phyloP scores from a whole-genome alignment of 495 filamentous ascomycete species.

The Aspergillus sparsus region DNA sequence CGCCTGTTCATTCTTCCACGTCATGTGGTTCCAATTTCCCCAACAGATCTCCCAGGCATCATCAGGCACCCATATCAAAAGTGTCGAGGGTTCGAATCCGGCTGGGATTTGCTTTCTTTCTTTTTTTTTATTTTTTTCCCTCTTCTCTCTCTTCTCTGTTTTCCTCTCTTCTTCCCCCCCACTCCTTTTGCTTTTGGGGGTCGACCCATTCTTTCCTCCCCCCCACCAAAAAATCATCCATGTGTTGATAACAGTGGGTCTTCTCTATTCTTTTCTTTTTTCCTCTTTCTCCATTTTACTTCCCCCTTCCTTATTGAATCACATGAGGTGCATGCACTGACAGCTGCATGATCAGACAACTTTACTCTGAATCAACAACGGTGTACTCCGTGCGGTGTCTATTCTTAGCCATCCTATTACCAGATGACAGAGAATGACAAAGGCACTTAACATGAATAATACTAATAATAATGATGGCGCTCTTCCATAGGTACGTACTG shows the following conservation, averaged over 20 bases:
- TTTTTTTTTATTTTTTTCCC: not conserved
- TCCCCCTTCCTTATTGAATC: not conserved
- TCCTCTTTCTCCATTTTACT: not conserved
- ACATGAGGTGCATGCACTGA: slow-evolving; percentile 8
- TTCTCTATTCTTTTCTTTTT: not conserved
- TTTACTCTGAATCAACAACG: not conserved
- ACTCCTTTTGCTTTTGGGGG: no score
- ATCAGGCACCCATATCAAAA: slow-evolving; percentile 8
- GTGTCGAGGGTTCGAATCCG: slow-evolving; percentile 12
- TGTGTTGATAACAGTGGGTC: no score
- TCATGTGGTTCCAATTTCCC: not conserved
- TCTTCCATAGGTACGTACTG: not conserved
- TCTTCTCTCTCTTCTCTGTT: not conserved
- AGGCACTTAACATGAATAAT: not conserved
- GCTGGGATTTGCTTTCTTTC: not conserved
- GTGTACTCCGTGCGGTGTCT: not conserved
- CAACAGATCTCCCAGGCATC: slow-evolving; percentile 4
- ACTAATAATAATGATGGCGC: not conserved
- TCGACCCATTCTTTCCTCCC: no score
- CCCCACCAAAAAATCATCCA: no score
- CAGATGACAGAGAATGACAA: slow-evolving; percentile 1
- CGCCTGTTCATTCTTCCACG: not conserved
- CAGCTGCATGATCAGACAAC: not conserved
- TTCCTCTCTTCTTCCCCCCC: not conserved
- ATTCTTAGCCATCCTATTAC: not conserved